Evolutionary conservation across 805 yeast genomes (phyloP).

Genomic region (Myxozyma udenii): DNA sequence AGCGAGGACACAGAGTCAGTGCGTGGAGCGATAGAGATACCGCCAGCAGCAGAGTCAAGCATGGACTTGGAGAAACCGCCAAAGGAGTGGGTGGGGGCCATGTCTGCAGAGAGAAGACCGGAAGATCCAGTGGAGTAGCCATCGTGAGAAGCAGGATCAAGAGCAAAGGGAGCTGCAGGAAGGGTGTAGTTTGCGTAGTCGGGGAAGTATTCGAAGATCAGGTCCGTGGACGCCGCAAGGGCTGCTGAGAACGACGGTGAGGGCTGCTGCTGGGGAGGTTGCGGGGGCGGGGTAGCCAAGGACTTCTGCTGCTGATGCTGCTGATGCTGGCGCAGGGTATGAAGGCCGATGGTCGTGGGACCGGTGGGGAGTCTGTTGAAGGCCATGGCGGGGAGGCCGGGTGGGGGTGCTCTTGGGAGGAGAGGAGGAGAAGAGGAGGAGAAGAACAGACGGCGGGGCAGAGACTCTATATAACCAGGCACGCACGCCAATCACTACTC

Average conservation of each 20-base stretch:
- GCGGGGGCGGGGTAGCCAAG: neutral
- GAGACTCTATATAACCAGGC: neutral
- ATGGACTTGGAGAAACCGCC: neutral
- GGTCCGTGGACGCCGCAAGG: neutral
- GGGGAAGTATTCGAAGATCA: neutral
- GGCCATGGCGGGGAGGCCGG: conserved; percentile 2
- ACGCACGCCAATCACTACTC: too few relatives aligned
- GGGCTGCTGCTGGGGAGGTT: neutral
- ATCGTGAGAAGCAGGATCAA: neutral
- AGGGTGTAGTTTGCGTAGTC: neutral
- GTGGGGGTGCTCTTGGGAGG: neutral
- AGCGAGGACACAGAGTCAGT: neutral
- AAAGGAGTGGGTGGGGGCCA: neutral
- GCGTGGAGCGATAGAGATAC: neutral
- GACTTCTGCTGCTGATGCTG: neutral
- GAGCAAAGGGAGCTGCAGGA: neutral
- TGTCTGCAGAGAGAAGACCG: neutral
- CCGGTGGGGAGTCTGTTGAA: conserved; percentile 7
- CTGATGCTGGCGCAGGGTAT: neutral
- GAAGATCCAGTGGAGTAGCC: neutral
- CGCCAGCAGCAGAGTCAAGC: neutral
- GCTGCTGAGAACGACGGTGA: neutral
- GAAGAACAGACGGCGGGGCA: neutral
- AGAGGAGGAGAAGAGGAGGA: neutral
- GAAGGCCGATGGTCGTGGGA: conserved; percentile 12